These are phyloP conservation scores for Cardiosporidium cionae DNA, from an alignment of 169 alveolate genomes.

Conservation along the genomic window DNA sequence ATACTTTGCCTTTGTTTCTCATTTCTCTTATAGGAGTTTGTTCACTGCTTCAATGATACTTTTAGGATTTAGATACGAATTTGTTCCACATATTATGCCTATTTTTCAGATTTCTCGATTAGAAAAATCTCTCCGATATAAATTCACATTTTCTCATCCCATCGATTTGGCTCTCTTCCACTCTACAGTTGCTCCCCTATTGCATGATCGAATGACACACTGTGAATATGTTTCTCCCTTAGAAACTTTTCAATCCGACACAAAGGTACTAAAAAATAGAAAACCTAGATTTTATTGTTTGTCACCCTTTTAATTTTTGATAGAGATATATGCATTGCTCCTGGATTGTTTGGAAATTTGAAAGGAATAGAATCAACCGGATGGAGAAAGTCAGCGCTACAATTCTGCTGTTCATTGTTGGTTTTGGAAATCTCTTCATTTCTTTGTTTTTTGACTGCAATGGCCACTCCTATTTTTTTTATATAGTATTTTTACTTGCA, in stretches of 20 bases:
- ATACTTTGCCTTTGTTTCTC: background rate
- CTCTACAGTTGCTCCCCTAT: background rate
- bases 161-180: background rate
- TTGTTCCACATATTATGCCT: background rate
- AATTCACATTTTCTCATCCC: background rate
- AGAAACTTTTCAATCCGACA: background rate
- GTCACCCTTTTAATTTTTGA: background rate
- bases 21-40: background rate
- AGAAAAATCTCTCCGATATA: background rate
- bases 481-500: too few species aligned
- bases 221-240: background rate
- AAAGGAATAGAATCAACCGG: too few species aligned
- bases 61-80: background rate
- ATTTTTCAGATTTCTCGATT: constrained; percentile 1
- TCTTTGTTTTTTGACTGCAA: too few species aligned
- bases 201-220: constrained; percentile 20
- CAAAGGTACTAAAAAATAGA: background rate
- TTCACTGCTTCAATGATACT: background rate
- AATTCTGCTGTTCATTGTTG: too few species aligned
- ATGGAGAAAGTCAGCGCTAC: too few species aligned
- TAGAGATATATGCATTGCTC: too few species aligned
- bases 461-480: too few species aligned
- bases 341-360: too few species aligned
- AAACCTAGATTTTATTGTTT: background rate
- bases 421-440: too few species aligned